A percentile compares a stretch with the other conserved stretches of the same genome.
phyloP scores from a whole-genome alignment of 306 rosid genomes.

The Cyamopsis tetragonoloba region DNA sequence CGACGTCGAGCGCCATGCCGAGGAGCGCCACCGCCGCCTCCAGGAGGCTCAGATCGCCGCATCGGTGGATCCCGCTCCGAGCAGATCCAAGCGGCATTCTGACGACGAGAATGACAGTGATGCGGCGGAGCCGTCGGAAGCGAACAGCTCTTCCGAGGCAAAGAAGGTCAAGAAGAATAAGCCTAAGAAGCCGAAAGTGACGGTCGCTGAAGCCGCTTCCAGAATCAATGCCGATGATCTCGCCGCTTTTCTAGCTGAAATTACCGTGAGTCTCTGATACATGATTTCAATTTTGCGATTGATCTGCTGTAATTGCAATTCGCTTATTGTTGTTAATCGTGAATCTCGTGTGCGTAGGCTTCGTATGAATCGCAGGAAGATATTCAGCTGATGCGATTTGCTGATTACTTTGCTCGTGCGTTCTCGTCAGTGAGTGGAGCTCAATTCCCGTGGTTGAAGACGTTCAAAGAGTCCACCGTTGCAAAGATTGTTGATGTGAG shows the following conservation, averaged over 20 bases:
- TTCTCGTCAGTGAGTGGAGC: slow-evolving; percentile 54
- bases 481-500: slow-evolving; percentile 64
- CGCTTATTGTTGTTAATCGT: not conserved
- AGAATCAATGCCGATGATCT: slow-evolving; percentile 50
- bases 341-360: slow-evolving; percentile 33
- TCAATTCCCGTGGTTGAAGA: slow-evolving; percentile 81
- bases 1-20: slow-evolving; percentile 43
- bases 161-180: slow-evolving; percentile 48
- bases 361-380: slow-evolving; percentile 60
- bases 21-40: slow-evolving; percentile 42
- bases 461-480: slow-evolving; percentile 59
- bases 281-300: not conserved
- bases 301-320: slow-evolving; percentile 24
- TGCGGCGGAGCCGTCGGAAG: slow-evolving; percentile 25
- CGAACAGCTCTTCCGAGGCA: slow-evolving; percentile 28
- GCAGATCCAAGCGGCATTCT: slow-evolving; percentile 45
- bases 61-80: not conserved
- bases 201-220: slow-evolving; percentile 61
- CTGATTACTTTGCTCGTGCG: slow-evolving; percentile 72
- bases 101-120: slow-evolving; percentile 31
- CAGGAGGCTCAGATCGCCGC: slow-evolving; percentile 32
- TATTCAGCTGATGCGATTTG: slow-evolving; percentile 63
- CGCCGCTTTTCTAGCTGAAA: slow-evolving; percentile 51
- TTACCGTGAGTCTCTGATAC: slow-evolving; percentile 37
- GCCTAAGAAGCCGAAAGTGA: slow-evolving; percentile 50